A percentile compares a stretch with the other conserved stretches of the same genome.
phyloP scores from a whole-genome alignment of 2,329 filamentous ascomycete genomes.

The Aureobasidium sp. region DNA sequence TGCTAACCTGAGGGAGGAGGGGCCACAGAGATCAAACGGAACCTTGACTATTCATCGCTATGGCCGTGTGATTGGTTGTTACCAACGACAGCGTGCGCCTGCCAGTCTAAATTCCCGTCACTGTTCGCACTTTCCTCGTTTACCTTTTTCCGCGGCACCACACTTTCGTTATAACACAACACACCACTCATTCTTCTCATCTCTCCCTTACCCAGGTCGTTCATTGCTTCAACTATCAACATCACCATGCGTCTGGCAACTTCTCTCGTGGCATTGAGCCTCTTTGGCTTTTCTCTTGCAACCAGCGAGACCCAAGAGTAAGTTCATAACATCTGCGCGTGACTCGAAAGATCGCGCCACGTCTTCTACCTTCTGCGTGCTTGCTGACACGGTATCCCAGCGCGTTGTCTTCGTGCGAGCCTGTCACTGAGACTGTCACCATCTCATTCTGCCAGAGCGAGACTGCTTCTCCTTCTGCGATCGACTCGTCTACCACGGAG shows the following conservation, averaged over 20 bases:
- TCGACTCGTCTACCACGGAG: not conserved
- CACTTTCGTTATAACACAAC: not conserved
- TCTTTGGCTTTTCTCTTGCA: not conserved
- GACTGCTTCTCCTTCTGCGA: not conserved
- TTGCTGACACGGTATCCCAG: not conserved
- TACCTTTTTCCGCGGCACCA: not conserved
- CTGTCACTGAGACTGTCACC: conserved; percentile 8
- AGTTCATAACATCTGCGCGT: not conserved
- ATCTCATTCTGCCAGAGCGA: not conserved
- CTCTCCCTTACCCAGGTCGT: not conserved
- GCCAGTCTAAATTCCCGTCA: not conserved
- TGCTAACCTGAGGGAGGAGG: not conserved
- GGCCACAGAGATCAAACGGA: not conserved
- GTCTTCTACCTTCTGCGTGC: not conserved
- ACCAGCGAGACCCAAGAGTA: not conserved
- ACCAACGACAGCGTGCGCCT: not conserved
- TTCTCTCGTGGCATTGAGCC: not conserved
- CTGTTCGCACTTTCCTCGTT: conserved; percentile 8
- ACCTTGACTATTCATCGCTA: not conserved
- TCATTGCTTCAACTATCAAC: not conserved
- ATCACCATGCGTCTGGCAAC: not conserved
- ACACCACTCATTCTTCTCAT: not conserved
- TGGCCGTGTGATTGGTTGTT: not conserved
- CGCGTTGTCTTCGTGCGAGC: not conserved
- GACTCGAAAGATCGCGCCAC: not conserved